Conservation (phyloP, 495 filamentous ascomycete genomes). For the Zalerion maritima region DNA sequence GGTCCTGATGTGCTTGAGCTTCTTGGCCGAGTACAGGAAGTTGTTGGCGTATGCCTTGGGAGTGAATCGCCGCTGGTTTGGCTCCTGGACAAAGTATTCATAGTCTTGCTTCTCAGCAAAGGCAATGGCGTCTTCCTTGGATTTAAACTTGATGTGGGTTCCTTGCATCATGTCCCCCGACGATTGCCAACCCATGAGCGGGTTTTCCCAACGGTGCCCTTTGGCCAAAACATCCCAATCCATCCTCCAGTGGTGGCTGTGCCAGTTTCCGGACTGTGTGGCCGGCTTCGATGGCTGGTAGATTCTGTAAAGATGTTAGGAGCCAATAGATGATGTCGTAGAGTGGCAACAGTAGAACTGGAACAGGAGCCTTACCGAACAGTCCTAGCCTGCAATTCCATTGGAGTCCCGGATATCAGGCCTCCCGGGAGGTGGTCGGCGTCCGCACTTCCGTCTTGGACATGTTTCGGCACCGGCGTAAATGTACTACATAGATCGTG, state of each 20-base stretch:
- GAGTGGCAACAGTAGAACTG: neutral
- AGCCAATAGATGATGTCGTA: neutral
- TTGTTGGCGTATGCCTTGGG: constrained; percentile 96
- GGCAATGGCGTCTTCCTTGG: constrained; percentile 83
- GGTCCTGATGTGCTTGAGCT: constrained; percentile 83
- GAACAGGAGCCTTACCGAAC: constrained; percentile 52
- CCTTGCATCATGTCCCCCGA: constrained; percentile 88
- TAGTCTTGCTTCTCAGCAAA: constrained; percentile 99
- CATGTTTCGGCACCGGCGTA: constrained; percentile 73
- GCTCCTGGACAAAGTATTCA: constrained; percentile 97
- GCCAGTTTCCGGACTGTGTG: constrained; percentile 82
- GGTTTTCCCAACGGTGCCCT: constrained; percentile 93
- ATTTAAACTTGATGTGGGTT: constrained; percentile 75
- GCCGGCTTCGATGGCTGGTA: constrained; percentile 80
- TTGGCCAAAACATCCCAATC: constrained; percentile 89
- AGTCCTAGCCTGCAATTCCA: constrained; percentile 82
- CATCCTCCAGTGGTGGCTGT: constrained; percentile 82
- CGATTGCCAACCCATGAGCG: constrained; percentile 95
- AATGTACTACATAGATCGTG: constrained; percentile 43
- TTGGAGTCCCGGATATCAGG: constrained; percentile 79
- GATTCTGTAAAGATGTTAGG: constrained; percentile 41
- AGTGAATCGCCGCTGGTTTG: constrained; percentile 68
- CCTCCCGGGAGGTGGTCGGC: constrained; percentile 60
- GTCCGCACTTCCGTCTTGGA: constrained; percentile 86
- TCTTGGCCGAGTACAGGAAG: constrained; percentile 69